Evolutionary conservation across 2,329 filamentous ascomycete genomes (phyloP).

Genomic region (Penicillium sp.): DNA sequence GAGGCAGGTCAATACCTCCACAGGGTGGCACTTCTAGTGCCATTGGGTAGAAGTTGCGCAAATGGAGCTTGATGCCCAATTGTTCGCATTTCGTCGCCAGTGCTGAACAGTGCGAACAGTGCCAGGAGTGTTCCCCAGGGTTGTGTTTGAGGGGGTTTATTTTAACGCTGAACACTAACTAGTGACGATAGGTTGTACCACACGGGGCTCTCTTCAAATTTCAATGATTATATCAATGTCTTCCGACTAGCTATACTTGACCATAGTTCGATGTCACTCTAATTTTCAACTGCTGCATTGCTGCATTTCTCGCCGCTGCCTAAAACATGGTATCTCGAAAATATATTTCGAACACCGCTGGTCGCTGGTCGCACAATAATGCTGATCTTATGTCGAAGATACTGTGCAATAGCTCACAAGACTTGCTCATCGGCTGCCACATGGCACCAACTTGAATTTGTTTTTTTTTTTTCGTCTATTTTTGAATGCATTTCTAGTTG

Average conservation of each 20-base stretch:
- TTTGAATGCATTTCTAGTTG: too few relatives aligned
- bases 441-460: too few relatives aligned
- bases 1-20: neutral
- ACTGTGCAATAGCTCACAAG: too few relatives aligned
- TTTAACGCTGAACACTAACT: neutral
- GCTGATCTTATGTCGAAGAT: too few relatives aligned
- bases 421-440: too few relatives aligned
- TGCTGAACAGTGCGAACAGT: too few relatives aligned
- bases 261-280: neutral
- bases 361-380: too few relatives aligned
- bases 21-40: slow-evolving; percentile 1
- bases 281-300: neutral
- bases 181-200: neutral
- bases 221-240: neutral
- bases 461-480: too few relatives aligned
- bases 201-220: neutral
- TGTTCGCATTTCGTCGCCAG: neutral
- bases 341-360: neutral
- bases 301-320: neutral
- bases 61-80: neutral
- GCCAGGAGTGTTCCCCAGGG: too few relatives aligned
- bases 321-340: neutral
- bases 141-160: neutral
- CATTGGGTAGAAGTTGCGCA: neutral
- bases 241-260: neutral